Base-by-base conservation (phyloP, 352 stramenopile genomes). In the Phytopythium vexans region DNA sequence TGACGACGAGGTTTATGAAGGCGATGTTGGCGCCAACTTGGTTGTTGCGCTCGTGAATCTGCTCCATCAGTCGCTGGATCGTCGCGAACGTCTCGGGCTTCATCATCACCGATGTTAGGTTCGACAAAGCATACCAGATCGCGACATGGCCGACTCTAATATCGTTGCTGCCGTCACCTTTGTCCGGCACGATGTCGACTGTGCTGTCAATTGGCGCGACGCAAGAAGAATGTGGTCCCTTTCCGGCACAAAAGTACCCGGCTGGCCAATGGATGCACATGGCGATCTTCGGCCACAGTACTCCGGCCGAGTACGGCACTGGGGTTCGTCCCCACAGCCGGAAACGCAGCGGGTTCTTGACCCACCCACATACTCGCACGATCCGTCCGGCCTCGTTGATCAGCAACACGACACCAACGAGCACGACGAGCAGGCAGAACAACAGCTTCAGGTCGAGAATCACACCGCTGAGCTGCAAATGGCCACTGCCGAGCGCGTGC, bases 401-500 rank as follows among this genome's bases (percentile, higher is more conserved):
- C 4, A 65, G n/a, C 3, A 64, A 4, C 3, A 62, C 27, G 21
- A 33, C 27, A 10, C 36, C 38, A 10, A 16, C 11, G 6, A 51
- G 27, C 14, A 51, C 32, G 6, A 31, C 45, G 3, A 73, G 16
- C 12, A 70, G 39, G n/a, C 60, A 76, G 34, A 62, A 39, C 0
- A 76, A 33, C 16, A 65, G 60, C 35, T 73, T 76, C 4, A 71
- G 40, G n/a, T 76, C 67, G n/a, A 73, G 67, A 9, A 69, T 52
- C 1, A 73, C 44, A 11, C 67, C 60, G 6, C 64, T 54, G 4
- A 76, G 57, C n/a, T 51, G 34, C 4, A 50, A 35, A 32, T 41
- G 67, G 3, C 66, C 63, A 14, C 32, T 67, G 16, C 63, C 59
- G 37, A 53, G 53, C 37, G 60, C 53, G 0, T 31, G 9, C 6